phyloP scores from a whole-genome alignment of 768 basidiomycete genomes.

The Gymnopilus dilepis region DNA sequence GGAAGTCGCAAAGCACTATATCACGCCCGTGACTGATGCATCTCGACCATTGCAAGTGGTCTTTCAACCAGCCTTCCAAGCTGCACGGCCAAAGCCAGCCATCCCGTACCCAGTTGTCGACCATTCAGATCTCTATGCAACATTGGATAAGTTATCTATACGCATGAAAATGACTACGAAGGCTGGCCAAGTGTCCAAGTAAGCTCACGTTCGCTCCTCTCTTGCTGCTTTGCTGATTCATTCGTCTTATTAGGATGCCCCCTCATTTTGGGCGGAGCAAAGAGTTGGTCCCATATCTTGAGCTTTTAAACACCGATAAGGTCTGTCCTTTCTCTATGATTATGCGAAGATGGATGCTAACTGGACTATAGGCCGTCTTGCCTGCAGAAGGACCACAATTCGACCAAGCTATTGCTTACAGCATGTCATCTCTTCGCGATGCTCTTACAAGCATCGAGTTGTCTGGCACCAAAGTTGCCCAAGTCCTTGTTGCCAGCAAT shows the following conservation, averaged over 20 bases:
- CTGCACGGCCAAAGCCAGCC: background rate
- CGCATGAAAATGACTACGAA: constrained; percentile 9
- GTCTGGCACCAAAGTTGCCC: constrained; percentile 5
- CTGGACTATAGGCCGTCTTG: background rate
- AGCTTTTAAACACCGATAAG: constrained; percentile 3
- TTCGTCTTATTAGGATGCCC: background rate
- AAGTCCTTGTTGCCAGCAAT: constrained; percentile 13
- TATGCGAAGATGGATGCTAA: background rate
- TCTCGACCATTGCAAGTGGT: constrained; percentile 15
- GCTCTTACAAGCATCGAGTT: constrained; percentile 4
- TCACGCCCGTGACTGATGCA: constrained; percentile 19
- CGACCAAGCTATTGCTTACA: constrained; percentile 12
- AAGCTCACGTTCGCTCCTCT: background rate
- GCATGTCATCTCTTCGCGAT: constrained; percentile 10
- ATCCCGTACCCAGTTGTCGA: constrained; percentile 2
- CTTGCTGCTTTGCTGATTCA: background rate
- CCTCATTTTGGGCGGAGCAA: background rate
- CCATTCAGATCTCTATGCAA: constrained; percentile 12
- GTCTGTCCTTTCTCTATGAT: background rate
- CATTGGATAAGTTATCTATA: constrained; percentile 17
- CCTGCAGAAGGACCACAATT: constrained; percentile 18
- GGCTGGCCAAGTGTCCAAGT: background rate
- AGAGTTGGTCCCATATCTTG: constrained; percentile 10
- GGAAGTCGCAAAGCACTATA: constrained; percentile 21
- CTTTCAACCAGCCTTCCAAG: constrained; percentile 17